These are phyloP conservation scores for Coprinopsis strossmayeri DNA, from an alignment of 768 basidiomycete species.

Conservation along the genomic window DNA sequence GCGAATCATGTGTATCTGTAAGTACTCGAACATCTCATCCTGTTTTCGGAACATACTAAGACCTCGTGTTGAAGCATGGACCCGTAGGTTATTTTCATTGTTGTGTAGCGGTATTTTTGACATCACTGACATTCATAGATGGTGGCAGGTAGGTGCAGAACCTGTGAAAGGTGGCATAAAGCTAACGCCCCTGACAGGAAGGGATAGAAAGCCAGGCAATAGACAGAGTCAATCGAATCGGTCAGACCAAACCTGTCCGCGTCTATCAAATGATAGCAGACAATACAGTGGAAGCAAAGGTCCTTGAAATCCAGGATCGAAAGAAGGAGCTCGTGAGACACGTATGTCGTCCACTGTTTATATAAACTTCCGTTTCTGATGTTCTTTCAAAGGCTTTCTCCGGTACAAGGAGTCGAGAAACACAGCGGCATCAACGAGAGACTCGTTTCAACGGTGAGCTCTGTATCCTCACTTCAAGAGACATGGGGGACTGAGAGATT, in stretches of 20 bases:
- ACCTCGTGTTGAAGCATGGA: constrained; percentile 64
- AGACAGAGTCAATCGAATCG: constrained; percentile 78
- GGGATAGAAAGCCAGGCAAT: constrained; percentile 84
- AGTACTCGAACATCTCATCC: constrained; percentile 22
- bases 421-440: constrained; percentile 68
- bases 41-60: too few relatives aligned
- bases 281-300: constrained; percentile 83
- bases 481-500: too few relatives aligned
- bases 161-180: constrained; percentile 19
- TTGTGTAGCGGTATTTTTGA: too few relatives aligned
- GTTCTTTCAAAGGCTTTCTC: constrained; percentile 62
- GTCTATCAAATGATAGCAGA: constrained; percentile 90
- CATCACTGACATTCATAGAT: too few relatives aligned
- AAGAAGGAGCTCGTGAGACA: constrained; percentile 78
- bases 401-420: constrained; percentile 72
- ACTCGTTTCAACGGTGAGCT: constrained; percentile 70
- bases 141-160: constrained; percentile 4
- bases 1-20: constrained; percentile 84
- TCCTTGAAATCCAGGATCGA: constrained; percentile 79
- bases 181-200: constrained; percentile 72
- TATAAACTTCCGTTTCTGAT: not conserved
- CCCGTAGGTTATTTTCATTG: constrained; percentile 44
- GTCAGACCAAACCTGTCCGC: constrained; percentile 76
- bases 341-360: constrained; percentile 27
- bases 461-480: constrained; percentile 6